Evolutionary conservation across 345 rosid genomes (phyloP), one percentile per base, ranked within the genome.

Genomic region (Lepidium africanum): DNA sequence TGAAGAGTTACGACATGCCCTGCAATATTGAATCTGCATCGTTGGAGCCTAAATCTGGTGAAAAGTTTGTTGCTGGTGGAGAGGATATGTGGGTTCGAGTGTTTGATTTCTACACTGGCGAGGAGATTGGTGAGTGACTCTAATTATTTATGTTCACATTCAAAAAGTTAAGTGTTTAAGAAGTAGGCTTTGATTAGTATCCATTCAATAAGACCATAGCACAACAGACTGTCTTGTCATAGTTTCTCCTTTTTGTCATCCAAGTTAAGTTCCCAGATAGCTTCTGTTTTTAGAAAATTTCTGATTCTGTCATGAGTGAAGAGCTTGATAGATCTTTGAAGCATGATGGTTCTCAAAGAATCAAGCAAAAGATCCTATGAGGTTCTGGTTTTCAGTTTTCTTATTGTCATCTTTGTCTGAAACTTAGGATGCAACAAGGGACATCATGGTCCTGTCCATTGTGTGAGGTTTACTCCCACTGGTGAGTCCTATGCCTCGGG

Each of bases 371-470:
- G 14, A 9, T 54, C 8, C 6, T 13, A 0, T 30, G 36, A 23
- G 27, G 15, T 47, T 19, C n/a, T n/a, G n/a, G n/a, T n/a, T 35
- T 23, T 39, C n/a, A n/a, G 15, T 45, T 55, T 47, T 48, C 41
- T 64, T 66, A 76, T 16, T 7, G 0, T 14, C 21, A 53, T 63
- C 54, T 63, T 36, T 69, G 69, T 33, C 38, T 60, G 21, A 11
- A 17, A 69, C 64, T 1, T 66, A 94, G 97, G 87, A 55, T 95
- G 97, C 87, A 91, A 95, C 77, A 95, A 95, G 79, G 99, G 99
- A 62, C 99, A 95, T 74, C 99, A 91, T 16, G 99, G 99, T 75
- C 98, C 98, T 10, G 89, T 95, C 21, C 98, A 95, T 38, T 95
- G 97, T 8, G 83, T 91, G 36, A 88, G 96, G 21, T 95, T 91